Conservation (phyloP, 2,329 filamentous ascomycete species). For the Penicillium sp. region DNA sequence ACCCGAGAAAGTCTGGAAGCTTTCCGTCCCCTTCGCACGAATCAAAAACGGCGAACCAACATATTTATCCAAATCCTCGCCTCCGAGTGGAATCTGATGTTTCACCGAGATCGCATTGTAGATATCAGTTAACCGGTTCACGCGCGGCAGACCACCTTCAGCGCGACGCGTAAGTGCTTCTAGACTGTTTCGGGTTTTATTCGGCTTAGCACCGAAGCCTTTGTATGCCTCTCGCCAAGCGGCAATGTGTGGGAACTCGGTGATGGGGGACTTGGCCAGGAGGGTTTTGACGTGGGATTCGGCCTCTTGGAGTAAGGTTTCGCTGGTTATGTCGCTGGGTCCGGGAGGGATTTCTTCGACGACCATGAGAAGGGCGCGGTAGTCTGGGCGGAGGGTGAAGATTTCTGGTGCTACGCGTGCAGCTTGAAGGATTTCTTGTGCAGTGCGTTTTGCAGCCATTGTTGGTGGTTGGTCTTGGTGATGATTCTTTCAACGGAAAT, state of each 20-base stretch:
- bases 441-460: background rate
- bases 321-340: conserved; percentile 37
- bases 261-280: conserved; percentile 25
- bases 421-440: conserved; percentile 10
- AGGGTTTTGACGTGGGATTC: conserved; percentile 14
- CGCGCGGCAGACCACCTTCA: conserved; percentile 39
- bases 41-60: conserved; percentile 36
- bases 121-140: conserved; percentile 47
- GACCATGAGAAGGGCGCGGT: conserved; percentile 43
- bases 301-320: conserved; percentile 33
- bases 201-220: conserved; percentile 45
- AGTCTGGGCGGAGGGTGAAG: conserved; percentile 43
- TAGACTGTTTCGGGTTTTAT: conserved; percentile 43
- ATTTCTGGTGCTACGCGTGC: conserved; percentile 30
- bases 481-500: background rate
- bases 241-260: conserved; percentile 41
- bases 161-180: conserved; percentile 41
- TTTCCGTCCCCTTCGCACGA: conserved; percentile 39
- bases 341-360: conserved; percentile 38
- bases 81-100: conserved; percentile 45
- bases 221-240: conserved; percentile 47
- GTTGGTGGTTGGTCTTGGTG: background rate
- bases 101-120: conserved; percentile 48
- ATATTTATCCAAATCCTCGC: conserved; percentile 47
- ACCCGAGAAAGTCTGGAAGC: conserved; percentile 37